phyloP scores from a whole-genome alignment of 2,329 filamentous ascomycete species.

The Colletotrichum godetiae region DNA sequence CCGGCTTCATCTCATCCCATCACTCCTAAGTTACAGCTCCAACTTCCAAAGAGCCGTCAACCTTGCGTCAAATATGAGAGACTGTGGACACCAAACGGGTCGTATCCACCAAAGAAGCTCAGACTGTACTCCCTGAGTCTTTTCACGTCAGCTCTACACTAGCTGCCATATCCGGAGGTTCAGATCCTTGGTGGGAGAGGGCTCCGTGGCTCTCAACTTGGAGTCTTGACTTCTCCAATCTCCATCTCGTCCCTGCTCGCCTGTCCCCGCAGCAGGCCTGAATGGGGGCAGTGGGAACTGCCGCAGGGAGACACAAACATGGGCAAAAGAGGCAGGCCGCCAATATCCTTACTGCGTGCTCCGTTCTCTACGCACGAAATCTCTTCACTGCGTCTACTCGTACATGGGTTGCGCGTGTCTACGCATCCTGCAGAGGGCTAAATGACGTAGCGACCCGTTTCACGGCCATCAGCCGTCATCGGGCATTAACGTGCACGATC shows the following conservation, averaged over 20 bases:
- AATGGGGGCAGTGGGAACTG: neutral
- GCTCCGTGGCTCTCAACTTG: neutral
- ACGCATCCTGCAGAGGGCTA: slow-evolving; percentile 28
- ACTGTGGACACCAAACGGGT: slow-evolving; percentile 10
- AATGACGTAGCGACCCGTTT: slow-evolving; percentile 35
- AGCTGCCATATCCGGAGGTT: slow-evolving; percentile 9
- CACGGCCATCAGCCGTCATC: slow-evolving; percentile 31
- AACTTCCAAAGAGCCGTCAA: slow-evolving; percentile 7
- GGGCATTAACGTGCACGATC: slow-evolving; percentile 29
- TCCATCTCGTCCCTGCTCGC: neutral
- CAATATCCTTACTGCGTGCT: neutral
- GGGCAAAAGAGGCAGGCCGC: slow-evolving; percentile 17
- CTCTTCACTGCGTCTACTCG: slow-evolving; percentile 8
- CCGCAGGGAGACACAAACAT: neutral
- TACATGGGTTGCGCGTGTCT: slow-evolving; percentile 8
- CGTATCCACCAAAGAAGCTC: slow-evolving; percentile 24
- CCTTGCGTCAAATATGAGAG: slow-evolving; percentile 1
- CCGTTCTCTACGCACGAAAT: slow-evolving; percentile 28
- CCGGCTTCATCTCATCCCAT: neutral
- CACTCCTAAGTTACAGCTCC: neutral
- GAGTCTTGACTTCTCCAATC: neutral
- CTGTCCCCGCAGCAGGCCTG: neutral
- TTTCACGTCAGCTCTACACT: neutral
- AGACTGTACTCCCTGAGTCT: neutral
- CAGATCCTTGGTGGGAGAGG: neutral